Percentiles rank a stretch among this genome's conserved stretches.
phyloP scores from a whole-genome alignment of 2,329 filamentous ascomycete genomes.

The Trichophyton simii region DNA sequence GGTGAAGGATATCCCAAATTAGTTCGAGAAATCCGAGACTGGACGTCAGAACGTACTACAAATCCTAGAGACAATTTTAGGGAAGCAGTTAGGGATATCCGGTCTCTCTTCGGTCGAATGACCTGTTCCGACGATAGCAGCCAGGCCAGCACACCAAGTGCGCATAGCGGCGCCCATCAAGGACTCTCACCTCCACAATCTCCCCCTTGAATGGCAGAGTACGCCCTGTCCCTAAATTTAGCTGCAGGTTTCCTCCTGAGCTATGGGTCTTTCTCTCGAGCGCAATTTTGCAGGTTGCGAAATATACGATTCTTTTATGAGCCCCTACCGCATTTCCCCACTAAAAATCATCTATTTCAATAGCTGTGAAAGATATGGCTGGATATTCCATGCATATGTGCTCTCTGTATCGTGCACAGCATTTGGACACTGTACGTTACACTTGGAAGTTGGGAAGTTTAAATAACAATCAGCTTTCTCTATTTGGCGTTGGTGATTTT shows the following conservation, averaged over 20 bases:
- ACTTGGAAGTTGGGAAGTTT: neutral
- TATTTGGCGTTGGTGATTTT: neutral
- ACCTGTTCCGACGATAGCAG: constrained; percentile 38
- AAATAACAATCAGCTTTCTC: neutral
- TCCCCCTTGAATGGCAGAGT: neutral
- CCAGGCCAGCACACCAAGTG: constrained; percentile 19
- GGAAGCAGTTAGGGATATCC: constrained; percentile 61
- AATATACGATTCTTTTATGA: too few species aligned
- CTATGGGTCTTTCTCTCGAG: too few species aligned
- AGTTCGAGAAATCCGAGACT: constrained; percentile 62
- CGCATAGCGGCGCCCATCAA: constrained; percentile 6
- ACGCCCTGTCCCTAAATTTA: too few species aligned
- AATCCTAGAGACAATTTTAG: constrained; percentile 39
- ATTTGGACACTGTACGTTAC: too few species aligned
- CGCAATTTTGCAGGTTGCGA: too few species aligned
- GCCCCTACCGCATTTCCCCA: too few species aligned
- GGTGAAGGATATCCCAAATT: constrained; percentile 63
- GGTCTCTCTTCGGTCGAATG: constrained; percentile 56
- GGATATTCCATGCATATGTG: too few species aligned
- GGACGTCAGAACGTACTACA: constrained; percentile 64
- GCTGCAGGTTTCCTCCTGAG: too few species aligned
- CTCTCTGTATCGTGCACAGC: too few species aligned
- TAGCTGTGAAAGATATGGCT: constrained; percentile 4
- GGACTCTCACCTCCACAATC: constrained; percentile 8
- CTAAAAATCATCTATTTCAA: too few species aligned